A percentile compares a stretch with the other conserved stretches of the same genome.
These are phyloP conservation scores for Euptelea pleiosperma DNA, from an alignment of 164 flowering plant species.

Conservation along the genomic window DNA sequence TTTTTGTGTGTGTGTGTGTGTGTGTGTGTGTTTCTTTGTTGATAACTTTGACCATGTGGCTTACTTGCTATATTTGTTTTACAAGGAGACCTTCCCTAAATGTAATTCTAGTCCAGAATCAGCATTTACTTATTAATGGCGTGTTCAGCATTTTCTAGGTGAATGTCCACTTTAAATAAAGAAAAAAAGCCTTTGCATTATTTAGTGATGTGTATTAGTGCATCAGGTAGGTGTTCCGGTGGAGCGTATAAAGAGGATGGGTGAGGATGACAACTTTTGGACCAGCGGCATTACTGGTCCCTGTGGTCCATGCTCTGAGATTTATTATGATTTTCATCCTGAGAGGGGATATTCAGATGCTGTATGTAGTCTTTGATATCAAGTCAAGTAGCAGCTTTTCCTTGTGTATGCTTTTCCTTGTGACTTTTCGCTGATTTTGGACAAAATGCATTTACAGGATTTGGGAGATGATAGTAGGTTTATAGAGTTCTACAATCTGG, in stretches of 20 bases:
- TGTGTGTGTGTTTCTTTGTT: too few species aligned
- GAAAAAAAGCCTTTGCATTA: too few species aligned
- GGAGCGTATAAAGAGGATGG: slow-evolving; percentile 76
- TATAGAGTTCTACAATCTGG: slow-evolving; percentile 83
- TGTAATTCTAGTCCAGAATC: too few species aligned
- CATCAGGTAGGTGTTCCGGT: slow-evolving; percentile 72
- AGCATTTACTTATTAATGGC: too few species aligned
- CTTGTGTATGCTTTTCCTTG: neutral
- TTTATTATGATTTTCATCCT: slow-evolving; percentile 84
- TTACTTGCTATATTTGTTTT: too few species aligned
- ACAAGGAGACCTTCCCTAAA: too few species aligned
- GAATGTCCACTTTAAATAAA: too few species aligned
- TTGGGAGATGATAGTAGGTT: slow-evolving; percentile 86
- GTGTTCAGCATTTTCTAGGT: too few species aligned
- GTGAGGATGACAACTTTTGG: slow-evolving; percentile 92
- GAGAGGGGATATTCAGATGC: slow-evolving; percentile 57
- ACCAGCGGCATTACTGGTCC: slow-evolving; percentile 87
- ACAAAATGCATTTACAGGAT: slow-evolving; percentile 44
- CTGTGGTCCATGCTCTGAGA: slow-evolving; percentile 91
- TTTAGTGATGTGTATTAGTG: too few species aligned
- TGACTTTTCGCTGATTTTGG: neutral
- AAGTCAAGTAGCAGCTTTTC: neutral
- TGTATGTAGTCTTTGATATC: slow-evolving; percentile 32
- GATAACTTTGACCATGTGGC: too few species aligned
- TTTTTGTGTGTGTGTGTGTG: too few species aligned